A percentile compares a stretch with the other conserved stretches of the same genome.
Evolutionary conservation across 768 basidiomycete species (phyloP).

Genomic region (Mycena rebaudengoi): DNA sequence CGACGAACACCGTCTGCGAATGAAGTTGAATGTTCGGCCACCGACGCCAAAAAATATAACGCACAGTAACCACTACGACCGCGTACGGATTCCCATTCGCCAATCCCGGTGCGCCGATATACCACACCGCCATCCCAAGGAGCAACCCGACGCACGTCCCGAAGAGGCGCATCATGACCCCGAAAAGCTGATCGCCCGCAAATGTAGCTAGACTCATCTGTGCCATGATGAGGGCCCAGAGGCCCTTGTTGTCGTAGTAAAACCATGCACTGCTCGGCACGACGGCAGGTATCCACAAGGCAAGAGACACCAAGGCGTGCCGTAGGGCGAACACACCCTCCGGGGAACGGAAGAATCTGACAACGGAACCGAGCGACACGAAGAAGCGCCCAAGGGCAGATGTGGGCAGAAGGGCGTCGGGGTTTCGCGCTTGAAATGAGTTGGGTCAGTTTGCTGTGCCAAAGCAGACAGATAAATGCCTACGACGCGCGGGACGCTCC

Average conservation of each 20-base stretch:
- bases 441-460: too few relatives aligned
- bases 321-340: constrained; percentile 53
- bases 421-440: constrained; percentile 50
- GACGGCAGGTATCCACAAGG: constrained; percentile 53
- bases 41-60: constrained; percentile 16
- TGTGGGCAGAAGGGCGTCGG: constrained; percentile 52
- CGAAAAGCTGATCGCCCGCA: constrained; percentile 52
- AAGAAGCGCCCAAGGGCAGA: constrained; percentile 44
- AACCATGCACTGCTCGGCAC: constrained; percentile 49
- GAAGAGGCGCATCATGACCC: constrained; percentile 42
- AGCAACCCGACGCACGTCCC: constrained; percentile 48
- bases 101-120: constrained; percentile 48
- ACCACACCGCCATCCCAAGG: constrained; percentile 54
- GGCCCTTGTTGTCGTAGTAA: constrained; percentile 50
- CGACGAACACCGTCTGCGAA: constrained; percentile 41
- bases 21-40: neutral
- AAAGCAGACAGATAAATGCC: neutral
- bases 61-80: constrained; percentile 49
- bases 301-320: constrained; percentile 48
- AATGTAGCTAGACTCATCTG: constrained; percentile 52
- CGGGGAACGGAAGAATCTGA: constrained; percentile 50
- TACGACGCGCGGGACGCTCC: constrained; percentile 16
- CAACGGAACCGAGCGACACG: constrained; percentile 40
- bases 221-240: constrained; percentile 57
- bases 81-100: constrained; percentile 52